Percentiles rank a stretch among this genome's conserved stretches.
These are phyloP conservation scores for Viridothelium virens DNA, from an alignment of 495 filamentous ascomycete species.

Conservation along the genomic window DNA sequence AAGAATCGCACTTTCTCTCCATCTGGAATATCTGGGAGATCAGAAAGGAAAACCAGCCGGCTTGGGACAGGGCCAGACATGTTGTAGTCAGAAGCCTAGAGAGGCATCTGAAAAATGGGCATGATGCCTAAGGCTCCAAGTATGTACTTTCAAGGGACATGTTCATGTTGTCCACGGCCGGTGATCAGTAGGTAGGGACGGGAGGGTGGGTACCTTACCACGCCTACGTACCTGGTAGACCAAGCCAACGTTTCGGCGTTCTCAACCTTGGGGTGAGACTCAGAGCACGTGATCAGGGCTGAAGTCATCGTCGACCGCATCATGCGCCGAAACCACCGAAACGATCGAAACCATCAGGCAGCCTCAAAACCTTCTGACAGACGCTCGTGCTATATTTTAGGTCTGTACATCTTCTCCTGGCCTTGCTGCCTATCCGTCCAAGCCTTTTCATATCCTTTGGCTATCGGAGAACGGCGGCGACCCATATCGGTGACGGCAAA, in stretches of 20 bases:
- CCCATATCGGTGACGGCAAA: background rate
- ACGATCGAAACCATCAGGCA: background rate
- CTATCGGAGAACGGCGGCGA: background rate
- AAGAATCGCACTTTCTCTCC: conserved; percentile 82
- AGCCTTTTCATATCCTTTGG: background rate
- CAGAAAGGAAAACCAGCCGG: conserved; percentile 57
- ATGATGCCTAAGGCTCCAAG: background rate
- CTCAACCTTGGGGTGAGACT: background rate
- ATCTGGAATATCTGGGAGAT: conserved; percentile 45
- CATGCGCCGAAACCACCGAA: conserved; percentile 1
- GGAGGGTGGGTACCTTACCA: background rate
- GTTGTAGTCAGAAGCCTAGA: conserved; percentile 39
- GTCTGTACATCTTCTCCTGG: background rate
- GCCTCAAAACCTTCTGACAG: background rate
- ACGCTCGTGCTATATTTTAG: background rate
- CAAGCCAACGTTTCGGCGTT: no score
- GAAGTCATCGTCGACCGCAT: background rate
- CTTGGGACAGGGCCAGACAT: conserved; percentile 52
- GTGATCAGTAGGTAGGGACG: background rate
- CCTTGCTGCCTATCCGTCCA: background rate
- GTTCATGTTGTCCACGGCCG: no score
- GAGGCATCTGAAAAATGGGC: background rate
- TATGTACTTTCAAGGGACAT: background rate
- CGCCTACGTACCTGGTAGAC: background rate
- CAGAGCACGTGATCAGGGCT: background rate